A percentile compares a stretch with the other conserved stretches of the same genome.
Evolutionary conservation across 2,329 filamentous ascomycete species (phyloP).

Genomic region (Ophioceras dolichostomum): DNA sequence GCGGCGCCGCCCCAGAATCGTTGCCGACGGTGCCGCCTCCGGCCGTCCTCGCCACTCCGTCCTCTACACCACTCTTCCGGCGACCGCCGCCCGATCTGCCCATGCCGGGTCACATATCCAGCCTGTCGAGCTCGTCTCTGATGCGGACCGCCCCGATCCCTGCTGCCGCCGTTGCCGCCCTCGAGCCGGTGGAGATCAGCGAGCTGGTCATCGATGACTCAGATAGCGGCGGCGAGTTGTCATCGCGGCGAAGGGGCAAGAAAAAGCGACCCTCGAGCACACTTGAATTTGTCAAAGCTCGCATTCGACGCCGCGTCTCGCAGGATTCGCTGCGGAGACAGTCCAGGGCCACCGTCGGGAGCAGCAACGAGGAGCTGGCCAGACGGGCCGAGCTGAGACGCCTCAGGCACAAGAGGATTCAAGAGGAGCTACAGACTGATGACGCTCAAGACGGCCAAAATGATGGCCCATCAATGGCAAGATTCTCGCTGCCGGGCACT

Average conservation of each 20-base stretch:
- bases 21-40: not conserved
- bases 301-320: slow-evolving; percentile 32
- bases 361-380: slow-evolving; percentile 39
- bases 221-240: slow-evolving; percentile 26
- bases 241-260: slow-evolving; percentile 13
- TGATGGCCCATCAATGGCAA: slow-evolving; percentile 14
- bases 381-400: slow-evolving; percentile 43
- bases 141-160: slow-evolving; percentile 9
- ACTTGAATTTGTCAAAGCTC: slow-evolving; percentile 31
- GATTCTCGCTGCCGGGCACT: slow-evolving; percentile 11
- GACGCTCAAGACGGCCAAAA: no score
- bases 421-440: slow-evolving; percentile 40
- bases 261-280: slow-evolving; percentile 23
- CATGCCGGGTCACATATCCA: not conserved
- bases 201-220: slow-evolving; percentile 25
- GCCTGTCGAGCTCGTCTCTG: slow-evolving; percentile 8
- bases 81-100: no score
- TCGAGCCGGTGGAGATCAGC: slow-evolving; percentile 12
- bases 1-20: not conserved
- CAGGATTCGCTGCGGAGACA: slow-evolving; percentile 26
- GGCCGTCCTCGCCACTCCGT: slow-evolving; percentile 1
- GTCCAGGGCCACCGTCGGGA: slow-evolving; percentile 27
- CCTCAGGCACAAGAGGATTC: slow-evolving; percentile 43
- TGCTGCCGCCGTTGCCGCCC: slow-evolving; percentile 6
- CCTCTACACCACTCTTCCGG: no score